Evolutionary conservation across 495 filamentous ascomycete genomes (phyloP).

Genomic region (Pyrenula massariospora): DNA sequence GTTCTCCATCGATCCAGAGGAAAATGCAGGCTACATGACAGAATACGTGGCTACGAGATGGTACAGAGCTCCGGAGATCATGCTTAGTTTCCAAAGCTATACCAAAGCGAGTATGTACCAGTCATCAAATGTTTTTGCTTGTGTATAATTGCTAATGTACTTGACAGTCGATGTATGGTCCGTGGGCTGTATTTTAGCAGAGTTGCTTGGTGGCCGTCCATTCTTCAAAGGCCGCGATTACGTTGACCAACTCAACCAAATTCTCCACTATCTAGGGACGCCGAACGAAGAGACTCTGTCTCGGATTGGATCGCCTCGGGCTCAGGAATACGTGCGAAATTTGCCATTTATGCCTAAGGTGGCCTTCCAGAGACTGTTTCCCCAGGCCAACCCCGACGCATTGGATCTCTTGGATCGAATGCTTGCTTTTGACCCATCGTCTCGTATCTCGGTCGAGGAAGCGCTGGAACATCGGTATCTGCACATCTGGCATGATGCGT

Average conservation of each 20-base stretch:
- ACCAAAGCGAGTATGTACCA: constrained; percentile 90
- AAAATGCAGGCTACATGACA: constrained; percentile 99
- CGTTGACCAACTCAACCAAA: constrained; percentile 98
- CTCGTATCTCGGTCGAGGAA: constrained; percentile 82
- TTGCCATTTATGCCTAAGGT: constrained; percentile 93
- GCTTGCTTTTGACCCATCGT: constrained; percentile 91
- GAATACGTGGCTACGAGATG: constrained; percentile 98
- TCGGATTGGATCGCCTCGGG: constrained; percentile 88
- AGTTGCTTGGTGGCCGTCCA: constrained; percentile 87
- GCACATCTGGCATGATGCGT: constrained; percentile 95
- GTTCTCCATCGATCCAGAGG: constrained; percentile 92
- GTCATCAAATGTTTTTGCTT: not conserved
- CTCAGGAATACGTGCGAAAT: constrained; percentile 97
- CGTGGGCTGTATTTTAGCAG: constrained; percentile 93
- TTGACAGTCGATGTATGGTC: constrained; percentile 96
- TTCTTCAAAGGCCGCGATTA: constrained; percentile 99
- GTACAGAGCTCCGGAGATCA: constrained; percentile 98
- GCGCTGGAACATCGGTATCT: constrained; percentile 94
- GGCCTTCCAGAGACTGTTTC: constrained; percentile 77
- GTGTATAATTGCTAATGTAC: constrained; percentile 6
- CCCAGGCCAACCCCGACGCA: constrained; percentile 90
- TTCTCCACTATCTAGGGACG: constrained; percentile 93
- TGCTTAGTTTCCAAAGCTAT: constrained; percentile 99
- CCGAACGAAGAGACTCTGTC: constrained; percentile 90
- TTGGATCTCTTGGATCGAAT: constrained; percentile 90